Evolutionary conservation across 768 basidiomycete species (phyloP).

Genomic region (Suillus variegatus): DNA sequence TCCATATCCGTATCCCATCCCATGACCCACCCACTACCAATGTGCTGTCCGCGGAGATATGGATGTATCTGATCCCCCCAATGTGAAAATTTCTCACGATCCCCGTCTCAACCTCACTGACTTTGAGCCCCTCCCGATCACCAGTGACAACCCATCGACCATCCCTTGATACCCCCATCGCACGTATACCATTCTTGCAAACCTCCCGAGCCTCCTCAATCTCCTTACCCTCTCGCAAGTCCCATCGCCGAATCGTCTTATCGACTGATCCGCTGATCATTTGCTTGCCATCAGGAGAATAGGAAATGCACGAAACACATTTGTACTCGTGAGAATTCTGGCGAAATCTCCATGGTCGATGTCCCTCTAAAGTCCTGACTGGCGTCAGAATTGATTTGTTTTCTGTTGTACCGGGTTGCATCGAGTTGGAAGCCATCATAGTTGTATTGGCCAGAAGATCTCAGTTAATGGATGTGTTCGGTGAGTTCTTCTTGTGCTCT

Average conservation of each 20-base stretch:
- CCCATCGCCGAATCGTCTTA: not conserved
- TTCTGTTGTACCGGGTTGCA: not conserved
- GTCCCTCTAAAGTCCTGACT: not conserved
- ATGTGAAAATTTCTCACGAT: not conserved
- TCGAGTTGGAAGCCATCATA: not conserved
- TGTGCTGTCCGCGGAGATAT: too few relatives aligned
- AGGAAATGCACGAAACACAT: not conserved
- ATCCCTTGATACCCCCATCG: not conserved
- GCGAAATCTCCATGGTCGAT: not conserved
- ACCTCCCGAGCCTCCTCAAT: not conserved
- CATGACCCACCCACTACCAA: too few relatives aligned
- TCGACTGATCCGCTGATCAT: not conserved
- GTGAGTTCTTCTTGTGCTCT: too few relatives aligned
- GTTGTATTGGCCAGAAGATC: too few relatives aligned
- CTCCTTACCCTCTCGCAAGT: not conserved
- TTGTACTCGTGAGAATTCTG: not conserved
- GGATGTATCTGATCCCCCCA: too few relatives aligned
- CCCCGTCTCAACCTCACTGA: not conserved
- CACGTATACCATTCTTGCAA: not conserved
- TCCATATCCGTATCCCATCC: too few relatives aligned
- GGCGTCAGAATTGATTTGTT: not conserved
- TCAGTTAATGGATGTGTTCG: too few relatives aligned
- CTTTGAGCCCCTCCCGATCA: not conserved
- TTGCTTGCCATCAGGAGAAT: not conserved
- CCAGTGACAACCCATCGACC: not conserved